A percentile compares a stretch with the other conserved stretches of the same genome.
These are phyloP conservation scores for Penicillium cosmopolitanum DNA, from an alignment of 495 filamentous ascomycete genomes.

Conservation along the genomic window DNA sequence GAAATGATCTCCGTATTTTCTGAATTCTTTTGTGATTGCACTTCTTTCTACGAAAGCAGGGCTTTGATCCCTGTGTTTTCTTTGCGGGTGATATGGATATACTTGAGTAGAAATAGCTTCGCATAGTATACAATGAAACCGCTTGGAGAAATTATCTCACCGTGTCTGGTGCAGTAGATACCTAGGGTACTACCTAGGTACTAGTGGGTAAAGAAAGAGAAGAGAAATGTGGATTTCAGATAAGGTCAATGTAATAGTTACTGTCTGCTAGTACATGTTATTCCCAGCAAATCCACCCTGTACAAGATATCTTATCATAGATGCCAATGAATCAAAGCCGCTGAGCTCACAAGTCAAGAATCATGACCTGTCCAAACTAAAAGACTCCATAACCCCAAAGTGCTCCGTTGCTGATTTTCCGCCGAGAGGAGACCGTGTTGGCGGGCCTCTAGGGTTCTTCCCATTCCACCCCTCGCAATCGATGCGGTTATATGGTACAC, in stretches of 20 bases:
- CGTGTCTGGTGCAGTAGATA: background rate
- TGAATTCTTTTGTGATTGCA: slow-evolving; percentile 12
- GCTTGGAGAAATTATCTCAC: slow-evolving; percentile 5
- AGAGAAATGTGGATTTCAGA: slow-evolving; percentile 23
- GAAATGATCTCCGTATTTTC: slow-evolving; percentile 7
- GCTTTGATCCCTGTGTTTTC: slow-evolving; percentile 13
- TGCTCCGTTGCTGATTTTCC: slow-evolving; percentile 25
- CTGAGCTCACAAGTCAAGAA: slow-evolving; percentile 24
- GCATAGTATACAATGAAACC: slow-evolving; percentile 22
- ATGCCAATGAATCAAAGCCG: slow-evolving; percentile 21
- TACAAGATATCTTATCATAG: slow-evolving; percentile 22
- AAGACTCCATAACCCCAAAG: slow-evolving; percentile 35
- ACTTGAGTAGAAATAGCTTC: slow-evolving; percentile 9
- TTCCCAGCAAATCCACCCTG: slow-evolving; percentile 22
- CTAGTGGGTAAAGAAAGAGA: slow-evolving; percentile 10
- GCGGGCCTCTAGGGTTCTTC: background rate
- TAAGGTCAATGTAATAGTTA: slow-evolving; percentile 12
- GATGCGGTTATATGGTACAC: slow-evolving; percentile 25
- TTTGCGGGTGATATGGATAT: slow-evolving; percentile 13
- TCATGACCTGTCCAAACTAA: slow-evolving; percentile 17
- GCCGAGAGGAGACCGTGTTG: slow-evolving; percentile 9
- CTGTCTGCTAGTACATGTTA: background rate
- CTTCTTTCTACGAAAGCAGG: slow-evolving; percentile 11
- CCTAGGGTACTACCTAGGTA: no score
- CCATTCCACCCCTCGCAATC: slow-evolving; percentile 6